phyloP scores from a whole-genome alignment of 2,329 filamentous ascomycete genomes.

The Sordariomycetes sp. region DNA sequence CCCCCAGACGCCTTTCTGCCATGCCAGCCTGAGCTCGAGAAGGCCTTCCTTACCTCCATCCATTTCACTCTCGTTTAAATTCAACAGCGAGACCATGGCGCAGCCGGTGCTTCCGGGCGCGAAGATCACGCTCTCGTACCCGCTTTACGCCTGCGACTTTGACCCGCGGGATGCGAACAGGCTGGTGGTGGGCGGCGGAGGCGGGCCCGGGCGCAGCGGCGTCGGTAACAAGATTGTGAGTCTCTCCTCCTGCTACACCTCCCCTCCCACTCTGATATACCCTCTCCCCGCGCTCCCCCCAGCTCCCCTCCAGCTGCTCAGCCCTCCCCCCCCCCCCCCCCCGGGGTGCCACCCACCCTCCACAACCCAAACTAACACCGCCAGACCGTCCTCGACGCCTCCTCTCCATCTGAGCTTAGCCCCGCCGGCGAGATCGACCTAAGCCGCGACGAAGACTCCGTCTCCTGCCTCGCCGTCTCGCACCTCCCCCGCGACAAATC shows the following conservation, averaged over 20 bases:
- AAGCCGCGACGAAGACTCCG: constrained; percentile 75
- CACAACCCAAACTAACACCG: background rate
- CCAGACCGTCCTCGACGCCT: constrained; percentile 61
- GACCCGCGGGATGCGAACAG: constrained; percentile 65
- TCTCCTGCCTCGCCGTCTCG: constrained; percentile 67
- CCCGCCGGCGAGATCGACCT: constrained; percentile 62
- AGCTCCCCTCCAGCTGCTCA: background rate
- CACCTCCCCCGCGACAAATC: constrained; percentile 36
- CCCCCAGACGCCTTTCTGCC: too few relatives aligned
- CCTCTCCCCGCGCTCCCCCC: too few relatives aligned
- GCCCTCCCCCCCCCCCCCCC: background rate
- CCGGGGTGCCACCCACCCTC: background rate
- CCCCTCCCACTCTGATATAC: too few relatives aligned
- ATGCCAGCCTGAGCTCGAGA: too few relatives aligned
- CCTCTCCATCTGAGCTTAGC: constrained; percentile 47
- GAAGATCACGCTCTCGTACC: constrained; percentile 62
- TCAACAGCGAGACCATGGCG: constrained; percentile 15
- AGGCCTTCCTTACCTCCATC: too few relatives aligned
- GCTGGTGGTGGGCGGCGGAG: constrained; percentile 75
- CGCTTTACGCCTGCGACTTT: constrained; percentile 79
- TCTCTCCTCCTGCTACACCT: background rate
- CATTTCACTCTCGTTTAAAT: too few relatives aligned
- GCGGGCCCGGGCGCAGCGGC: constrained; percentile 67
- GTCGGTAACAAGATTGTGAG: constrained; percentile 78
- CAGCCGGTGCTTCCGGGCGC: constrained; percentile 29